A percentile compares a stretch with the other conserved stretches of the same genome.
Conservation (phyloP, 495 filamentous ascomycete genomes). For the Aspergillus panamensis region DNA sequence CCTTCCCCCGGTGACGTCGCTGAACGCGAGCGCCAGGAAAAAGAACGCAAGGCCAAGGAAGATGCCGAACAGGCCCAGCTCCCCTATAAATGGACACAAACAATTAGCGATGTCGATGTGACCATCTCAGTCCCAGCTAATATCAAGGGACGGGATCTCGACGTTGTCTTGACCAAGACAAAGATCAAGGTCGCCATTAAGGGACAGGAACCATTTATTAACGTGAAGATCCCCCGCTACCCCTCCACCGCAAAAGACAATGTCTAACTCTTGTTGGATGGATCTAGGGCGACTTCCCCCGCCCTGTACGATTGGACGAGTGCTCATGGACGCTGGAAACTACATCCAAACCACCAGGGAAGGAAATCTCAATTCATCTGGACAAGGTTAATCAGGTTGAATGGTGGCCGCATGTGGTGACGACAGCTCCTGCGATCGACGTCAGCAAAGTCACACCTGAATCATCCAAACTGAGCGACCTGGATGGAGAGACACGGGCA, state of each 20-base stretch:
- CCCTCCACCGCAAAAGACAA: background rate
- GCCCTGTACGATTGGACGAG: slow-evolving; percentile 77
- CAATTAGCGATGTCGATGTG: slow-evolving; percentile 87
- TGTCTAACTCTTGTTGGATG: background rate
- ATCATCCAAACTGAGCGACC: slow-evolving; percentile 80
- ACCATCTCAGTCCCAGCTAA: slow-evolving; percentile 71
- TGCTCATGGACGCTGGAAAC: slow-evolving; percentile 90
- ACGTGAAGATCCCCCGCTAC: slow-evolving; percentile 51
- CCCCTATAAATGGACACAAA: slow-evolving; percentile 97
- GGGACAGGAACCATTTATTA: slow-evolving; percentile 78
- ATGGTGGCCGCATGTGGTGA: slow-evolving; percentile 95
- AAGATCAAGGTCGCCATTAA: slow-evolving; percentile 79
- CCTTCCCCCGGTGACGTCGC: slow-evolving; percentile 54
- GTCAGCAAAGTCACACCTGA: slow-evolving; percentile 93
- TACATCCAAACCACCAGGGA: slow-evolving; percentile 54
- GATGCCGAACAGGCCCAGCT: slow-evolving; percentile 83
- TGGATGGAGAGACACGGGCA: slow-evolving; percentile 92
- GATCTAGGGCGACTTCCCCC: slow-evolving; percentile 76
- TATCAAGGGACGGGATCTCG: slow-evolving; percentile 78
- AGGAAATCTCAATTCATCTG: slow-evolving; percentile 82
- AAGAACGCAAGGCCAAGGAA: slow-evolving; percentile 72
- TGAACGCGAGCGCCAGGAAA: slow-evolving; percentile 52
- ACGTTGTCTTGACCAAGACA: slow-evolving; percentile 76
- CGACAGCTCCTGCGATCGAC: slow-evolving; percentile 76
- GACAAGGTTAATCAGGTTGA: slow-evolving; percentile 97